Percentiles rank a stretch among this genome's conserved stretches.
These are phyloP conservation scores for Saccharata proteae DNA, from an alignment of 2,329 filamentous ascomycete species.

Conservation along the genomic window DNA sequence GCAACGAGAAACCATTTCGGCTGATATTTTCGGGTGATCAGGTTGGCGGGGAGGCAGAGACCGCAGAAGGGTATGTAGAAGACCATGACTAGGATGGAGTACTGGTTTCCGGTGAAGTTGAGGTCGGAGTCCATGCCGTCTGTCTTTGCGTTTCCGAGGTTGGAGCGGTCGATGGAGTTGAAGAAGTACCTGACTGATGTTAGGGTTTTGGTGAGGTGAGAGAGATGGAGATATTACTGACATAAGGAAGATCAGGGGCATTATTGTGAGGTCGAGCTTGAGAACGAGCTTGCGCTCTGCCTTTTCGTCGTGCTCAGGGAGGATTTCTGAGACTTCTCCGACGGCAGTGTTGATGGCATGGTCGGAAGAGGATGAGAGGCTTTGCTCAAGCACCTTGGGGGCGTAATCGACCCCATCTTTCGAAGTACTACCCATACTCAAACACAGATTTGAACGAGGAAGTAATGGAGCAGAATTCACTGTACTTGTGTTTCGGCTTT, in stretches of 20 bases:
- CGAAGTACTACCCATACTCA: too few species aligned
- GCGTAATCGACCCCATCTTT: too few species aligned
- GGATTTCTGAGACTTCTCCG: not conserved
- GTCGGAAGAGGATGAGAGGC: too few species aligned
- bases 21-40: constrained; percentile 6
- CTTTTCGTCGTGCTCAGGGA: not conserved
- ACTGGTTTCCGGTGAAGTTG: constrained; percentile 18
- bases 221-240: too few species aligned
- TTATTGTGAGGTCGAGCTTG: constrained; percentile 5
- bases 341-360: not conserved
- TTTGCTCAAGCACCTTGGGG: too few species aligned
- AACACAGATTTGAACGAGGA: too few species aligned
- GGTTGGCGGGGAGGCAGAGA: constrained; percentile 6
- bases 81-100: constrained; percentile 19
- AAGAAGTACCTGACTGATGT: too few species aligned
- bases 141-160: constrained; percentile 22
- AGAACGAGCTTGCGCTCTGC: constrained; percentile 5
- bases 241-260: constrained; percentile 7
- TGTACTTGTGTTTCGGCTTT: too few species aligned
- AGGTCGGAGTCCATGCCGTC: constrained; percentile 18
- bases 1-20: constrained; percentile 6
- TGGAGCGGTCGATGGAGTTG: constrained; percentile 15
- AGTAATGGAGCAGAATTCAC: too few species aligned
- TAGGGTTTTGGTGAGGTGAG: too few species aligned
- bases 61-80: constrained; percentile 22